Percentiles rank a stretch among this genome's conserved stretches.
Conservation (phyloP, 257 asterid species). For the Anisodus acutangulus region DNA sequence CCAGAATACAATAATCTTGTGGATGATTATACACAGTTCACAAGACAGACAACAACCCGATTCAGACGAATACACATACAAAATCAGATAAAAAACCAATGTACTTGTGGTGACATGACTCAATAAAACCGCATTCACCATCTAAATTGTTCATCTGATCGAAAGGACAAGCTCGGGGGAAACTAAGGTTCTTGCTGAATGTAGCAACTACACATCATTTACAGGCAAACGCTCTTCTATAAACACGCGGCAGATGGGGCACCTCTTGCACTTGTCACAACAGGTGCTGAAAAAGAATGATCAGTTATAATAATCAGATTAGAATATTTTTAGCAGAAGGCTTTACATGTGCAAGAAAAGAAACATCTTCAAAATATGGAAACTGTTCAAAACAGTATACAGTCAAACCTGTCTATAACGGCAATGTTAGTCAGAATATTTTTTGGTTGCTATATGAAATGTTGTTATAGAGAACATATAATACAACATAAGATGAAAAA, state of each 20-base stretch:
- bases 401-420: too few species aligned
- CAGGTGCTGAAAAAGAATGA: slow-evolving; percentile 59
- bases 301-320: background rate
- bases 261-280: slow-evolving; percentile 84
- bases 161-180: slow-evolving; percentile 14
- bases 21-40: slow-evolving; percentile 28
- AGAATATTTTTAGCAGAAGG: background rate
- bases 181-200: slow-evolving; percentile 17
- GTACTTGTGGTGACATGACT: slow-evolving; percentile 57
- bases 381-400: background rate
- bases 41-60: background rate
- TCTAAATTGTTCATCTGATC: slow-evolving; percentile 8
- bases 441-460: too few species aligned
- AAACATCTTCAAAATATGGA: background rate
- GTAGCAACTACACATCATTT: slow-evolving; percentile 58
- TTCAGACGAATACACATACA: background rate
- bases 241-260: slow-evolving; percentile 87
- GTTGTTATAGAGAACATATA: too few species aligned
- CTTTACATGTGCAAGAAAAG: background rate
- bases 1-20: background rate
- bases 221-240: slow-evolving; percentile 79
- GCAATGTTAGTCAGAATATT: too few species aligned
- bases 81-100: background rate
- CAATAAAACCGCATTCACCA: slow-evolving; percentile 66
- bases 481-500: too few species aligned